These are phyloP conservation scores for Schoenoplectus triqueter DNA, from an alignment of 202 grass and related monocot species.

Conservation along the genomic window DNA sequence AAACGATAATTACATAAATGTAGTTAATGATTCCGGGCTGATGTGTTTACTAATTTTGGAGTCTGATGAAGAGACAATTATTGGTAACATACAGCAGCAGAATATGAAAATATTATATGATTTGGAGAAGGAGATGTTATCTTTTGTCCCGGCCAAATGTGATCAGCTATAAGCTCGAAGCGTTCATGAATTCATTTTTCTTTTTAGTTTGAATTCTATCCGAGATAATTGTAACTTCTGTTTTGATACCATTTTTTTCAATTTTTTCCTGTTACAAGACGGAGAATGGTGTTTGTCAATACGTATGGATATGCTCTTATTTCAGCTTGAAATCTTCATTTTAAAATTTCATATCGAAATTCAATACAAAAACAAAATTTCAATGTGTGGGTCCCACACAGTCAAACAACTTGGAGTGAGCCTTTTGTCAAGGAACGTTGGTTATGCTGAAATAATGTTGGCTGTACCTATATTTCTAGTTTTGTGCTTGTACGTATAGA, in stretches of 20 bases:
- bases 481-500: no score
- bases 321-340: no score
- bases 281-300: no score
- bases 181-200: constrained; percentile 8
- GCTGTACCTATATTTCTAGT: no score
- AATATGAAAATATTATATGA: constrained; percentile 66
- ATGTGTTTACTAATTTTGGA: constrained; percentile 41
- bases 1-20: constrained; percentile 38
- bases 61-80: neutral
- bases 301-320: no score
- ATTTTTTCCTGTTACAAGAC: constrained; percentile 29
- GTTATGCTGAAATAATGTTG: no score
- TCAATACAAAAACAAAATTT: no score
- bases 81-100: constrained; percentile 68
- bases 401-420: no score
- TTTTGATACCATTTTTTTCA: constrained; percentile 33
- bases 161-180: constrained; percentile 40
- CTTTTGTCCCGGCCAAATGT: constrained; percentile 48
- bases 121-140: constrained; percentile 37
- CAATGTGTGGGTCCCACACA: no score
- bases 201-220: constrained; percentile 8
- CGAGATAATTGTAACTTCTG: constrained; percentile 22
- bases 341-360: neutral
- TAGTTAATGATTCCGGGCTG: neutral
- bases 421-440: no score